Evolutionary conservation across 2,329 filamentous ascomycete genomes (phyloP), one percentile per base, ranked within the genome.

Genomic region (Celoporthe dispersa): DNA sequence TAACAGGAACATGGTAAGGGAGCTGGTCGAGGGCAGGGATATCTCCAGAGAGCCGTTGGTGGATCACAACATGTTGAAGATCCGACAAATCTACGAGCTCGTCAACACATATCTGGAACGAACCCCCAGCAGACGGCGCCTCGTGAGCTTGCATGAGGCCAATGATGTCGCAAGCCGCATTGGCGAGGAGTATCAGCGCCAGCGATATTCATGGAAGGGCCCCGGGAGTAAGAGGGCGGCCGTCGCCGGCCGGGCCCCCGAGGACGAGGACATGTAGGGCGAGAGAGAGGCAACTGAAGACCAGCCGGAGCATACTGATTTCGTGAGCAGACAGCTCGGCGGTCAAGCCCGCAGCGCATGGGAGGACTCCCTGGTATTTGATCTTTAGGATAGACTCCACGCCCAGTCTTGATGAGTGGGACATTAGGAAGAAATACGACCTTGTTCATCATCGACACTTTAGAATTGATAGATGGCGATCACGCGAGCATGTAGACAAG

Each of bases 61-160:
- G 14, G 31, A 44, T 5, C 2, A 57, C 11, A 63, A 70, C 11
- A 2, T 28, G 6, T 33, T 61, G 14, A 51, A n/a, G 12, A 41
- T 60, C 44, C 67, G 65, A 37, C 33, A 64, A 51, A 69, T 74
- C 35, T 74, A 74, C 70, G 75, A 77, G 37, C 69, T 73, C 8
- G 74, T 74, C 19, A 77, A 75, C 75, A 73, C 75, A 9, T 57
- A 76, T 3, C 70, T 77, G 16, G 73, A 77, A 35, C 69, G 75
- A 31, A 71, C 79, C 44, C 75, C 78, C 37, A 79, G 76, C 41
- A 82, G 81, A 73, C 83, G 87, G 37, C 82, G 82, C 3, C 81
- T 89, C 22, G 85, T 87, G 64, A 86, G 83, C 71, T 79, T 88
- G 63, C 82, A 84, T 75, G 85, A 88, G 75, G 86, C 86, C 64